Evolutionary conservation across 2,329 filamentous ascomycete genomes (phyloP), one percentile per base, ranked within the genome.

Genomic region (Fusarium paranaense): DNA sequence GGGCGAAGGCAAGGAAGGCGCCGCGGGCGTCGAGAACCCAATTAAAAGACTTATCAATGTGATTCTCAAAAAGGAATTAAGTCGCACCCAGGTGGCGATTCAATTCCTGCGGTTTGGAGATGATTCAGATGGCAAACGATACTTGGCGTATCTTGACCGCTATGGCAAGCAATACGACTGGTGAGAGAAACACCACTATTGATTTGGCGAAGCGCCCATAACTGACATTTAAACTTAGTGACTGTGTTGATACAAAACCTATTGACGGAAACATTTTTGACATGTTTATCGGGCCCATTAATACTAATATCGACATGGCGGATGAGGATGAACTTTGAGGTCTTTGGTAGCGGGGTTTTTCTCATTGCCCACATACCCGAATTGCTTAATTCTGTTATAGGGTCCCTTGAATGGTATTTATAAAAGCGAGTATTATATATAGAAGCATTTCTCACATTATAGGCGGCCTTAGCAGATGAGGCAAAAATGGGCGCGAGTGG

Each of bases 21-120:
- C 70, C n/a, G 68, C 60, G 2, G 70, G 70, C 2, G n/a, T 70
- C 2, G 67, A 72, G 57, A 22, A 45, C 0, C 70, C 67, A 2
- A 56, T 72, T 11, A 6, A 18, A 6, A 67, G n/a, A 8, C 67
- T 72, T 4, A 70, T 70, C 3, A 10, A 60, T 2, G 32, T 37
- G 33, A 72, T 72, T 7, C 20, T 4, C 4, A 8, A 5, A 9
- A 3, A 40, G 11, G 6, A 9, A 0, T 25, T 72, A 1, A 40
- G 37, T 20, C 63, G 64, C 9, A 72, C 70, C 0, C 70, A 66
- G 2, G 64, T 72, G 10, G 59, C 52, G 1, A 25, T 72, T 2
- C 70, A 72, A 5, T 70, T 72, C 11, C 20, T 72, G 30, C 59
- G 64, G 6, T 72, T 72, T 18, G 70, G 70, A 7, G 22, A 70